Evolutionary conservation across 495 filamentous ascomycete species (phyloP), one percentile per base, ranked within the genome.

Genomic region (Apodospora peruviana): DNA sequence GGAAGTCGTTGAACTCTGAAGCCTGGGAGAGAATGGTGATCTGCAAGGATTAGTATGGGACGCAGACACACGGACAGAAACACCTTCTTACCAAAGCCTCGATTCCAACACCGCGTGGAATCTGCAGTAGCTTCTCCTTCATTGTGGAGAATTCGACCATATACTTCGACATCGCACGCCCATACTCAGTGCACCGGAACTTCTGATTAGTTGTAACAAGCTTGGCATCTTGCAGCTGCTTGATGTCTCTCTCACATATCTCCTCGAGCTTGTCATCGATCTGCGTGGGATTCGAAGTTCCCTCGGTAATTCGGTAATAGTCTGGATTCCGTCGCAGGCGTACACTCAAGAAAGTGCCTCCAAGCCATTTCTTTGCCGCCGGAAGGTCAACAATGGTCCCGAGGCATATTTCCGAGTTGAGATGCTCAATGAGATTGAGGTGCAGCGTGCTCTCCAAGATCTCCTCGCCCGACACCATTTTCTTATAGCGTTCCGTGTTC

Each of bases 131-230:
- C 2, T 96, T 62, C 2, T 73, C 65, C 56, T 84, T 86, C 90
- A 97, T 97, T 0, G 91, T 96, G 37, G 86, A 77, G 56, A 94
- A 95, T n/a, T 83, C 81, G 2, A 98, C 71, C 70, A 90, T 96
- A 61, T 96, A 96, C 44, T 83, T 83, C 32, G 93, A 88, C 93
- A 98, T 98, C 1, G 88, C 86, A 47, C 88, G 76, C 1, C 93
- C 93, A 57, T 86, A 90, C 45, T 84, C 79, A 2, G 90, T 95
- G 23, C 82, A 83, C 41, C 67, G 73, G 32, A 95, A 75, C 9
- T 51, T 62, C 2, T 59, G 62, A 12, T 70, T 69, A 32, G 57
- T 43, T 2, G 70, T 72, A 19, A 95, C 74, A 10, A 96, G 64
- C 1, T 74, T 68, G 17, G 65, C 64, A 14, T 85, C 75, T 37